Conservation (phyloP, 495 filamentous ascomycete species). For the Hypoxylon fragiforme region DNA sequence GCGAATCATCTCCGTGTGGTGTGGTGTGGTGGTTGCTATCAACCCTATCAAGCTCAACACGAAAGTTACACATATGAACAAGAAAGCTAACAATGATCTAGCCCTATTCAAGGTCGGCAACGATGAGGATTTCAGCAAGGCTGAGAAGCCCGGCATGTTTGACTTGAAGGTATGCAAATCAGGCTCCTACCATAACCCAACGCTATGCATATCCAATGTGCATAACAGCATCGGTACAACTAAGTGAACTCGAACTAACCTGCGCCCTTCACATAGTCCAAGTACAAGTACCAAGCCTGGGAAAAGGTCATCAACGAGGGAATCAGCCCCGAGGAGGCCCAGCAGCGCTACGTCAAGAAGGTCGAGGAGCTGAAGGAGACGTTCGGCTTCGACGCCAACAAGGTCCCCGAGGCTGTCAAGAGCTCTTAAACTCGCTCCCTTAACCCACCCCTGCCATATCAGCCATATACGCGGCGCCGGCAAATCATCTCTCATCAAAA, state of each 20-base stretch:
- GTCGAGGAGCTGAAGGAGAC: conserved; percentile 69
- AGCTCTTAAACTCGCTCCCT: conserved; percentile 14
- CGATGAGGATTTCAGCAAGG: conserved; percentile 51
- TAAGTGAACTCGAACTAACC: neutral
- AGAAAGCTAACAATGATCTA: conserved; percentile 31
- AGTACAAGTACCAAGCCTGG: conserved; percentile 80
- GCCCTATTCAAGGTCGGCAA: conserved; percentile 57
- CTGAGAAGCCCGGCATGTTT: conserved; percentile 52
- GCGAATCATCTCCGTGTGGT: neutral
- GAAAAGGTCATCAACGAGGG: conserved; percentile 61
- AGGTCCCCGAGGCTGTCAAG: conserved; percentile 58
- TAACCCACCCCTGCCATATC: neutral
- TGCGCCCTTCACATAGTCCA: conserved; percentile 55
- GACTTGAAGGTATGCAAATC: conserved; percentile 58
- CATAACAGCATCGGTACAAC: too few species aligned
- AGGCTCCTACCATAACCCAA: neutral
- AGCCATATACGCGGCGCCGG: too few species aligned
- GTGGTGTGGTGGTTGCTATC: too few species aligned
- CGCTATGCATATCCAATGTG: too few species aligned
- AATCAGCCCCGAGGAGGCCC: conserved; percentile 61
- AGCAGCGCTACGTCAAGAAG: conserved; percentile 74
- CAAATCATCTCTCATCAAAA: too few species aligned
- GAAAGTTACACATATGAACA: neutral
- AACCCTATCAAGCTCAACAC: too few species aligned
- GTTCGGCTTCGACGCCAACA: conserved; percentile 62